Evolutionary conservation across 495 filamentous ascomycete species (phyloP).

Genomic region (Rusavskia elegans): DNA sequence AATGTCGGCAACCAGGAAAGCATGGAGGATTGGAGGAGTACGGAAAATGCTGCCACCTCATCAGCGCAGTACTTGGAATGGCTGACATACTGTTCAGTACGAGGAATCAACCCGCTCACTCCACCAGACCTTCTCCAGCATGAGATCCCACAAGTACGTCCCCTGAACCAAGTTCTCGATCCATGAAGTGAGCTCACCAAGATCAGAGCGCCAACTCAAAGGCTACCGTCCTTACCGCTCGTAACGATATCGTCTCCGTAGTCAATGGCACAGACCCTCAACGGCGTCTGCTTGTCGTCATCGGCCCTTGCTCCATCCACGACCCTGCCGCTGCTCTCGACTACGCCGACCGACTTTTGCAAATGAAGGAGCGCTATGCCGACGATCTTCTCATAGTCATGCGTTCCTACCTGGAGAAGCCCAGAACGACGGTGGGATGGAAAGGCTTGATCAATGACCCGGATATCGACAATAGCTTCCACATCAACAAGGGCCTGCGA

Average conservation of each 20-base stretch:
- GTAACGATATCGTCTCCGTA: slow-evolving; percentile 66
- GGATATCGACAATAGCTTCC: slow-evolving; percentile 90
- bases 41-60: background rate
- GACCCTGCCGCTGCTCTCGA: slow-evolving; percentile 79
- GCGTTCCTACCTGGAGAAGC: slow-evolving; percentile 98
- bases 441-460: slow-evolving; percentile 98
- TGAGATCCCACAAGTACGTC: slow-evolving; percentile 42
- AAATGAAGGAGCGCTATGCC: slow-evolving; percentile 54
- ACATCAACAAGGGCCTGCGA: slow-evolving; percentile 97
- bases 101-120: slow-evolving; percentile 83
- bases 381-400: slow-evolving; percentile 85
- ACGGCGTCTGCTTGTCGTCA: slow-evolving; percentile 84
- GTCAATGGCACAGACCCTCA: slow-evolving; percentile 54
- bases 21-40: slow-evolving; percentile 88
- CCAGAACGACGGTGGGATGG: slow-evolving; percentile 97
- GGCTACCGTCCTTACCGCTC: slow-evolving; percentile 65
- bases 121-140: slow-evolving; percentile 90
- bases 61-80: background rate
- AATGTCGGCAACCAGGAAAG: slow-evolving; percentile 66
- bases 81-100: slow-evolving; percentile 34
- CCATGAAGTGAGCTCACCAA: background rate
- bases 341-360: slow-evolving; percentile 65
- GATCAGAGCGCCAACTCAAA: slow-evolving; percentile 30
- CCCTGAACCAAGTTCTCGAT: background rate
- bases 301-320: slow-evolving; percentile 94